Percentiles rank a stretch among this genome's conserved stretches.
Conservation (phyloP, 164 flowering plant genomes). For the Stephania yunnanensis region DNA sequence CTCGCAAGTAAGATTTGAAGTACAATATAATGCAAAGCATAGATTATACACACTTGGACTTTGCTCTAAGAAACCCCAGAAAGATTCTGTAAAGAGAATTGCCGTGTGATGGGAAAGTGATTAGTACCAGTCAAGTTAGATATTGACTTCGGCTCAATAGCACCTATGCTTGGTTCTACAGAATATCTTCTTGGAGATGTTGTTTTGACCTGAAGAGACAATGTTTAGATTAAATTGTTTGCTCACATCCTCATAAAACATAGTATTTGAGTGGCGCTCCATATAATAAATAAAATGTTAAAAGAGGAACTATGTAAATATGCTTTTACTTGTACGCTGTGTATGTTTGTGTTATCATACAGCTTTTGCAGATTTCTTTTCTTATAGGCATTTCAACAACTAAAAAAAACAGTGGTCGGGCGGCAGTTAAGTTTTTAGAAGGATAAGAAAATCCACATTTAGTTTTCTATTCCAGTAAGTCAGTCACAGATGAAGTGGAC, state of each 20-base stretch:
- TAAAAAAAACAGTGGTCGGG: neutral
- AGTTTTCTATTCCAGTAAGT: neutral
- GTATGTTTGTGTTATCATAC: neutral
- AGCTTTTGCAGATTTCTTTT: neutral
- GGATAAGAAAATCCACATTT: neutral
- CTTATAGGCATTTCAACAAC: neutral
- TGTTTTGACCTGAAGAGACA: constrained; percentile 68
- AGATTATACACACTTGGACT: neutral
- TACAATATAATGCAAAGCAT: neutral
- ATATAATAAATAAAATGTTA: neutral
- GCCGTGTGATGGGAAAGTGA: neutral
- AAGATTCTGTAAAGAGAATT: neutral
- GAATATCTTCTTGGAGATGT: constrained; percentile 78
- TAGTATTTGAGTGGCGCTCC: too few species aligned
- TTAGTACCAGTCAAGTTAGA: constrained; percentile 56
- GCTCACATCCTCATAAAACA: neutral
- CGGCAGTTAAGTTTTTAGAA: neutral
- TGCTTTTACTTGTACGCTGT: neutral
- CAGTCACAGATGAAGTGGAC: neutral
- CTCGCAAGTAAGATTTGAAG: neutral
- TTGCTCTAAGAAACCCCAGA: neutral
- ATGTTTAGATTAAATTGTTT: constrained; percentile 4
- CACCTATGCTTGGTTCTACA: constrained; percentile 73
- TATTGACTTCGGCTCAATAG: constrained; percentile 54
- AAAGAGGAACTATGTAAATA: neutral